Percentiles rank a stretch among this genome's conserved stretches.
These are phyloP conservation scores for Myxozyma sirexii DNA, from an alignment of 805 yeast genomes.

Conservation along the genomic window DNA sequence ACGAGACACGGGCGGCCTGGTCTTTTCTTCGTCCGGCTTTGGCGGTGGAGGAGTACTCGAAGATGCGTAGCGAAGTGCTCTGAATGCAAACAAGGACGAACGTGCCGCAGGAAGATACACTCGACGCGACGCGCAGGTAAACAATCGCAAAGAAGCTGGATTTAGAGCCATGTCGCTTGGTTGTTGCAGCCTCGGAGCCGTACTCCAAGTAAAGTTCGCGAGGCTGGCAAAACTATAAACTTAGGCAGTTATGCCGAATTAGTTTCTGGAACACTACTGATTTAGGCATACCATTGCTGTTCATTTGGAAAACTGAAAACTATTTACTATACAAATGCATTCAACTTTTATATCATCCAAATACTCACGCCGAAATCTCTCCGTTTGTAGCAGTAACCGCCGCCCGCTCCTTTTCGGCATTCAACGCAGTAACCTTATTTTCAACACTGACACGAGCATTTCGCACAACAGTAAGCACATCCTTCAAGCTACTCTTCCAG, in stretches of 20 bases:
- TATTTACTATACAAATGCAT: constrained; percentile 5
- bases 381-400: not conserved
- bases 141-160: not conserved
- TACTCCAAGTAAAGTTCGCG: not conserved
- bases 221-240: no score
- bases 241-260: not conserved
- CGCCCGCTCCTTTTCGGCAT: constrained; percentile 5
- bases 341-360: not conserved
- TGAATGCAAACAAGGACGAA: not conserved
- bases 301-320: not conserved
- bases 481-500: constrained; percentile 44
- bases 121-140: constrained; percentile 1
- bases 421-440: constrained; percentile 17
- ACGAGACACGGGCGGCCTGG: not conserved
- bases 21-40: not conserved
- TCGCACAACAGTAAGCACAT: constrained; percentile 39
- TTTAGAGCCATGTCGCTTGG: not conserved
- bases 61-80: not conserved
- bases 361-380: not conserved
- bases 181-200: not conserved
- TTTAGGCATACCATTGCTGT: not conserved
- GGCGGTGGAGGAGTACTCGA: not conserved
- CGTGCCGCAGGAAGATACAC: not conserved
- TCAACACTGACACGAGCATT: constrained; percentile 27
- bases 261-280: not conserved